Percentiles rank a stretch among this genome's conserved stretches.
Evolutionary conservation across 495 filamentous ascomycete genomes (phyloP).

Genomic region (Penicillium angulare): DNA sequence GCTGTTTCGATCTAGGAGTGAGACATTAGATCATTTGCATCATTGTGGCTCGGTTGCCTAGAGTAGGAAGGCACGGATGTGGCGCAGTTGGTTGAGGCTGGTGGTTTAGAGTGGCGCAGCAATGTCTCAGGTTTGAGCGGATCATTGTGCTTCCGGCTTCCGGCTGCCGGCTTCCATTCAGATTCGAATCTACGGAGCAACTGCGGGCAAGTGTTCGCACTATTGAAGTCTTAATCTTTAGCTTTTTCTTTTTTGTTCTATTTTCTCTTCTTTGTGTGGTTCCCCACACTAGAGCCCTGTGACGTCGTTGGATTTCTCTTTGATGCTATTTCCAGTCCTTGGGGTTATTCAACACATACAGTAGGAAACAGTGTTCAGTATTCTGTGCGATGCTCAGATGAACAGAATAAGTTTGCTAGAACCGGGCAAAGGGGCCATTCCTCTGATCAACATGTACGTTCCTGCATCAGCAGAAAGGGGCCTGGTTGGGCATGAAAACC

Average conservation of each 20-base stretch:
- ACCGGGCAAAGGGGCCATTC: too few species aligned
- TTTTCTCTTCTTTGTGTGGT: background rate
- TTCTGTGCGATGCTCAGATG: too few species aligned
- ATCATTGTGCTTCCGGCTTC: background rate
- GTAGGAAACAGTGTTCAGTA: too few species aligned
- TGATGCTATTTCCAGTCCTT: too few species aligned
- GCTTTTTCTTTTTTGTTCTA: background rate
- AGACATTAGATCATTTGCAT: constrained; percentile 20
- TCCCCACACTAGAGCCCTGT: background rate
- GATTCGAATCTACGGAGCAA: background rate
- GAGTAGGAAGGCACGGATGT: too few species aligned
- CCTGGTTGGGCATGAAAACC: constrained; percentile 3
- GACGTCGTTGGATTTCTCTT: background rate
- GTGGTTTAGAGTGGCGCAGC: constrained; percentile 9
- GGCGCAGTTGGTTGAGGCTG: constrained; percentile 15
- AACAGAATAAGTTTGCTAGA: too few species aligned
- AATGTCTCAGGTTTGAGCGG: constrained; percentile 4
- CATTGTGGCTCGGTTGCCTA: constrained; percentile 18
- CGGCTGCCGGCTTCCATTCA: background rate
- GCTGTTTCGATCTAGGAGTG: background rate
- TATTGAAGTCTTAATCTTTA: too few species aligned
- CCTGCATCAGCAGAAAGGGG: background rate
- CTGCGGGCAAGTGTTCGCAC: too few species aligned
- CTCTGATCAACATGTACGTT: background rate
- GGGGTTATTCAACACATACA: too few species aligned